Evolutionary conservation across 306 rosid genomes (phyloP), one percentile per base, ranked within the genome.

Genomic region (Prunus fruticosa): DNA sequence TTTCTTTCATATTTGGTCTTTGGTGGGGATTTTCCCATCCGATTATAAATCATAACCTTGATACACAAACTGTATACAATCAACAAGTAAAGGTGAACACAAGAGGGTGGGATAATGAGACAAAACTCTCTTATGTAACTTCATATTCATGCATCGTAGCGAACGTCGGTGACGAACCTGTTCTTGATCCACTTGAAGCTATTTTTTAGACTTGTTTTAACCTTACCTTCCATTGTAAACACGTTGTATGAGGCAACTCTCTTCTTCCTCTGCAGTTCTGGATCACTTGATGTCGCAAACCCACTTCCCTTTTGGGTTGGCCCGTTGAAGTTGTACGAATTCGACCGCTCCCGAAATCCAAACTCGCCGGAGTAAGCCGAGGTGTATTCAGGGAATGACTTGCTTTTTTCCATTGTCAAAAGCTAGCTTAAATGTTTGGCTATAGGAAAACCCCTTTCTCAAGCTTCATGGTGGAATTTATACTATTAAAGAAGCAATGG

Each of bases 161-260:
- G 91, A 54, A 77, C 67, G 76, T 93, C 94, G 13, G 79, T 82
- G 80, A 30, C 23, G 22, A 93, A 78, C 90, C 90, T 93, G 82
- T 82, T 87, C 85, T 91, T 91, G 91, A 93, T 91, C 98, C 98
- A 93, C 82, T 89, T 91, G 88, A 93, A 84, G 87, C 93, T 88
- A 82, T 85, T 93, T 70, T 89, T 89, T 0, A 93, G 87, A 70
- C 88, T 89, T 9, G 90, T 82, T 78, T 93, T 93, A 45, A 93
- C 75, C 87, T 88, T 89, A 30, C 90, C 89, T 58, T 93, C 98
- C 73, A 73, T 80, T 23, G 93, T 75, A 57, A 89, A 84, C 46
- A 89, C 91, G 22, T 93, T 89, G 66, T 91, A 93, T 5, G 88
- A 80, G 69, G 92, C 92, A 27, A 93, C 80, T 63, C 98, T 88